Evolutionary conservation across 805 yeast species (phyloP).

Genomic region (Scheffersomyces ergatensis): DNA sequence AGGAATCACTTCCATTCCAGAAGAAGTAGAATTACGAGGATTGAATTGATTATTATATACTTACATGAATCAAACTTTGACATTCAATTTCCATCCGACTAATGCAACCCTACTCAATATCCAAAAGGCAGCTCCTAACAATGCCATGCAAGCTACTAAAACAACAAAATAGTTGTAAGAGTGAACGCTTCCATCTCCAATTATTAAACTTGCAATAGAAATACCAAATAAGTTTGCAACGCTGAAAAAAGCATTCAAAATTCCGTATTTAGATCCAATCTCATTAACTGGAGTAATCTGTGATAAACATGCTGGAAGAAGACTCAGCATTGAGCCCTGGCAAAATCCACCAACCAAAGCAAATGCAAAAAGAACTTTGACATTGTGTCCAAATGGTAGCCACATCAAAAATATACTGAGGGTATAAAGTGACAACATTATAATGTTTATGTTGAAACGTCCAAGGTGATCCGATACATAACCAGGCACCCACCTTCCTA

Average conservation of each 20-base stretch:
- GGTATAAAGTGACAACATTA: conserved; percentile 24
- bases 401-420: conserved; percentile 27
- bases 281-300: conserved; percentile 47
- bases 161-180: conserved; percentile 29
- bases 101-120: conserved; percentile 15
- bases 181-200: conserved; percentile 21
- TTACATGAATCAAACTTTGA: conserved; percentile 22
- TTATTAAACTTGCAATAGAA: conserved; percentile 32
- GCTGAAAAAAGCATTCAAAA: conserved; percentile 27
- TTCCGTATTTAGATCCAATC: conserved; percentile 35
- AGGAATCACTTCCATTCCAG: conserved; percentile 1
- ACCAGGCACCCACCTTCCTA: conserved; percentile 33
- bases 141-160: conserved; percentile 26
- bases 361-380: conserved; percentile 27
- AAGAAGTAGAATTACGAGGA: not conserved
- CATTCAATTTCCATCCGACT: conserved; percentile 19
- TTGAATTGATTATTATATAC: no score
- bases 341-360: conserved; percentile 34
- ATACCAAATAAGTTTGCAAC: conserved; percentile 31
- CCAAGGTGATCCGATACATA: conserved; percentile 25
- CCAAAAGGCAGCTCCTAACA: conserved; percentile 29
- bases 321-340: conserved; percentile 31
- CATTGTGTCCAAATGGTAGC: conserved; percentile 29
- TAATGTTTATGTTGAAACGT: conserved; percentile 28
- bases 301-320: conserved; percentile 52